phyloP scores from a whole-genome alignment of 2,329 filamentous ascomycete species.

The Ascochyta lentis region DNA sequence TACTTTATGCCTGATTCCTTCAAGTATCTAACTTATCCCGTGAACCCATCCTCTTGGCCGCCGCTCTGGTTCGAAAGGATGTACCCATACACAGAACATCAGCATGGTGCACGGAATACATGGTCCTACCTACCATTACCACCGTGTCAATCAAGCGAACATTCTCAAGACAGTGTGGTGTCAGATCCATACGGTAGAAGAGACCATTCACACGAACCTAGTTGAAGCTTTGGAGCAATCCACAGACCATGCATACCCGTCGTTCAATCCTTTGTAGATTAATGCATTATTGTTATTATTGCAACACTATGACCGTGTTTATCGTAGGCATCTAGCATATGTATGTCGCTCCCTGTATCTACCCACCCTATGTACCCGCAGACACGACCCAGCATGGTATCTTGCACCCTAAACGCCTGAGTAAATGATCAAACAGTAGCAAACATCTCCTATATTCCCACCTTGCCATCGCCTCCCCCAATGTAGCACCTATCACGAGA shows the following conservation, averaged over 20 bases:
- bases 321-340: background rate
- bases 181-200: background rate
- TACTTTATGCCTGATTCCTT: background rate
- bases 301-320: background rate
- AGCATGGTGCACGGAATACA: background rate
- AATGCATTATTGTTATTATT: background rate
- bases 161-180: background rate
- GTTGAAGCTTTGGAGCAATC: background rate
- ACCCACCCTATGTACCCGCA: background rate
- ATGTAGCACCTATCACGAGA: background rate
- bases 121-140: background rate
- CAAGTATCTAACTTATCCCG: background rate
- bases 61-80: background rate
- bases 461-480: background rate
- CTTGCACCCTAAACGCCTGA: constrained; percentile 11
- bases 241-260: background rate
- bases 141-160: background rate
- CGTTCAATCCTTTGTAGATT: too few relatives aligned
- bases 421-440: background rate
- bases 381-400: constrained; percentile 8
- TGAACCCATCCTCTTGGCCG: background rate
- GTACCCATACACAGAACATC: background rate
- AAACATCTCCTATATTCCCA: background rate
- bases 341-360: background rate
- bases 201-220: background rate